Base-by-base conservation (phyloP, 2,329 filamentous ascomycete genomes). In the Rosellinia necatrix region DNA sequence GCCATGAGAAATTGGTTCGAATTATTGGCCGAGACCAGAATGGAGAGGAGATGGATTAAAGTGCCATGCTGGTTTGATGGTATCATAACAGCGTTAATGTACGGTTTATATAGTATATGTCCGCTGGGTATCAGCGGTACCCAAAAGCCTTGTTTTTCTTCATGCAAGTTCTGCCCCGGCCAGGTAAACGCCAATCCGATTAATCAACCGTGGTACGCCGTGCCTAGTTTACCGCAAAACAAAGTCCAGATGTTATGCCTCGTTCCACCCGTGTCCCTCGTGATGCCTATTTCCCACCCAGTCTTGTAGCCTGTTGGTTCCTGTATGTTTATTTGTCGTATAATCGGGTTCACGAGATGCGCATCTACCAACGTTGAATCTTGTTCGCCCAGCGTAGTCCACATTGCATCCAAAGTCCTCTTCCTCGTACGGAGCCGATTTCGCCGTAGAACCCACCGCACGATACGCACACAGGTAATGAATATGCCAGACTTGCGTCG, bases 111-210 rank as follows among this genome's bases (percentile, higher is more conserved):
- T 50, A 19, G 34, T 41, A 43, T 34, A 34, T 32, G 51, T 51
- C 34, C 44, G 35, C 47, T 13, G 27, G 22, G 38, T 25, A 37
- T 34, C 19, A 25, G 22, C 8, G n/a, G 42, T 9, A 22, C 29
- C 30, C 24, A 19, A 47, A 47, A 24, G n/a, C 13, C 17, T 30
- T 57, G 42, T 48, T 47, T 53, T 56, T 56, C 49, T 59, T 40
- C n/a, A 53, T 47, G 51, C 40, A 56, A 24, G 22, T 34, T 35
- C n/a, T 42, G 19, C 29, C 17, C 38, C 35, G 13, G 17, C 47
- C 49, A 12, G 47, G 35, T 58, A 38, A 60, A 60, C 58, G 49
- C 58, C 58, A 27, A 27, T 38, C 37, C 24, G 12, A 25, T 27
- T 21, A 34, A 44, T 29, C 34, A 49, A 41, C 43, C 49, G 13